A percentile compares a stretch with the other conserved stretches of the same genome.
These are phyloP conservation scores for Trichoderma sp. DNA, from an alignment of 2,329 filamentous ascomycete genomes.

Conservation along the genomic window DNA sequence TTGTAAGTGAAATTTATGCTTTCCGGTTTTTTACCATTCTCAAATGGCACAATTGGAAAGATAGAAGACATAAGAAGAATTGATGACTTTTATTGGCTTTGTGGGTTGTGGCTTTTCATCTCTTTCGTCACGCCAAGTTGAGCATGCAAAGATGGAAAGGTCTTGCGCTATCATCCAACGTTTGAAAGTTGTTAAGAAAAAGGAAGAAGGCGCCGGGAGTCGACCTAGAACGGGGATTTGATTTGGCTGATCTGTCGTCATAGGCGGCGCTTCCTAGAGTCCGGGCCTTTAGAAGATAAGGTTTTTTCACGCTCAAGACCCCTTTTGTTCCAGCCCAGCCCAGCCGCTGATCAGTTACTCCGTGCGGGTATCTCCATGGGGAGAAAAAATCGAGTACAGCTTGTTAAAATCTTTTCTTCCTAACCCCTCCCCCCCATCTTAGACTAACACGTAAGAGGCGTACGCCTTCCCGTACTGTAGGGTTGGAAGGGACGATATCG, in stretches of 20 bases:
- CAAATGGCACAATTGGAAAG: background rate
- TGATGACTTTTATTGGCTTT: background rate
- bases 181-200: background rate
- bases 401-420: background rate
- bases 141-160: slow-evolving; percentile 10
- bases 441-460: background rate
- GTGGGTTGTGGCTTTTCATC: background rate
- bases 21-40: slow-evolving; percentile 12
- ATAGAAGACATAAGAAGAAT: background rate
- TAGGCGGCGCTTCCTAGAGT: background rate
- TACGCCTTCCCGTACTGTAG: slow-evolving; percentile 12
- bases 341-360: slow-evolving; percentile 5
- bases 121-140: background rate
- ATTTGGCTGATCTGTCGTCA: background rate
- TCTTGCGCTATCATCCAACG: slow-evolving; percentile 15
- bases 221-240: background rate
- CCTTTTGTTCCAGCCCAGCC: background rate
- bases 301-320: slow-evolving; percentile 7
- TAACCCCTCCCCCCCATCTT: background rate
- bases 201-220: background rate
- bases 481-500: background rate
- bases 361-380: slow-evolving; percentile 1
- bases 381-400: background rate
- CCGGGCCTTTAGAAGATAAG: slow-evolving; percentile 8
- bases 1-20: slow-evolving; percentile 1